Conservation (phyloP, 768 basidiomycete genomes). For the Gelatoporia subvermispora region DNA sequence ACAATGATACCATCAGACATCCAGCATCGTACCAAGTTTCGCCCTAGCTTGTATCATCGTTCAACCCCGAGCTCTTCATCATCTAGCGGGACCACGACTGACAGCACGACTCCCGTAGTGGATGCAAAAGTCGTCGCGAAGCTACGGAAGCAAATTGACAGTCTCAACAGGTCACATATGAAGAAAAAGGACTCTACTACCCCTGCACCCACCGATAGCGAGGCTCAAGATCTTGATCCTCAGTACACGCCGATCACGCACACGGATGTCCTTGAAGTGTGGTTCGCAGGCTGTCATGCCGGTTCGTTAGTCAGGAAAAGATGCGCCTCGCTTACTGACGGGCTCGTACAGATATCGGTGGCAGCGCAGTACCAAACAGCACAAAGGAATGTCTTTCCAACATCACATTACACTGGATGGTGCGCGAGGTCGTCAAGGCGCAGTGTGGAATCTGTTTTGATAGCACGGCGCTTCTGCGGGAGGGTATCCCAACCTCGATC, state of each 20-base stretch:
- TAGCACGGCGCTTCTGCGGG: constrained; percentile 37
- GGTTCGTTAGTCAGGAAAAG: constrained; percentile 37
- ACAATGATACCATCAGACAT: neutral
- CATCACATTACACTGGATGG: constrained; percentile 75
- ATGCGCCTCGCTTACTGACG: neutral
- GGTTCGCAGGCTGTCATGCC: constrained; percentile 71
- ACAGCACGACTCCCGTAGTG: neutral
- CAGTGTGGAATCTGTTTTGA: constrained; percentile 62
- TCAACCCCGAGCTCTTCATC: constrained; percentile 23
- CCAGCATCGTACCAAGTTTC: constrained; percentile 65
- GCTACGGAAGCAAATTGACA: too few species aligned
- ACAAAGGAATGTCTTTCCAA: constrained; percentile 43
- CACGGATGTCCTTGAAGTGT: constrained; percentile 71
- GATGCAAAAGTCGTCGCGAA: neutral
- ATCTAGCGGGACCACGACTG: neutral
- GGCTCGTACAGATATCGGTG: constrained; percentile 56
- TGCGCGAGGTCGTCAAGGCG: constrained; percentile 55
- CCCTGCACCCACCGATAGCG: neutral
- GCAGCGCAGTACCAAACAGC: constrained; percentile 47
- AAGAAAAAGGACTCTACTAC: neutral
- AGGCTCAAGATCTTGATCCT: too few species aligned
- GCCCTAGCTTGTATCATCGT: constrained; percentile 59
- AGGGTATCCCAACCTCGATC: constrained; percentile 30
- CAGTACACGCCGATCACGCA: too few species aligned
- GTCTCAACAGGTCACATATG: neutral